phyloP scores from a whole-genome alignment of 2,329 filamentous ascomycete genomes.

The Ophioceras dolichostomum region DNA sequence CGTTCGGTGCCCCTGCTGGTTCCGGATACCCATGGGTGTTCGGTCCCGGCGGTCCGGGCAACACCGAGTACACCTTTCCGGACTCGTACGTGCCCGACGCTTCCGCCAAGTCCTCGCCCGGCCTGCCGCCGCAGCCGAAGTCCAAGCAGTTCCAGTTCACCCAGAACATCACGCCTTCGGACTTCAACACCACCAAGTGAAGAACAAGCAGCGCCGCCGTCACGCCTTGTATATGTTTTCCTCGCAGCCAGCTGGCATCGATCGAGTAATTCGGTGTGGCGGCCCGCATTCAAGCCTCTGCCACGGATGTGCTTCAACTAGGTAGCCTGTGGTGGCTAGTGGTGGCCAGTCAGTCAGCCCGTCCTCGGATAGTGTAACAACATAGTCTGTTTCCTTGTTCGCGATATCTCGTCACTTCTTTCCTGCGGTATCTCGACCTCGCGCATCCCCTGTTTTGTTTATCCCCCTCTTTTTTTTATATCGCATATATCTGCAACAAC shows the following conservation, averaged over 20 bases:
- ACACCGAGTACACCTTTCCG: constrained; percentile 40
- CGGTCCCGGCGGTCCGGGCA: constrained; percentile 8
- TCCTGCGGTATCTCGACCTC: background rate
- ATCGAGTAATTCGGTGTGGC: no score
- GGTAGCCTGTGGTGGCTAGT: no score
- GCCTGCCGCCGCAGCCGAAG: constrained; percentile 18
- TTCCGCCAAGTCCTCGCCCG: constrained; percentile 22
- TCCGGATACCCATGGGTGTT: background rate
- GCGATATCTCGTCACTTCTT: no score
- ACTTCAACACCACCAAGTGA: constrained; percentile 15
- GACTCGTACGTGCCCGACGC: constrained; percentile 18
- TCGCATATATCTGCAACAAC: no score
- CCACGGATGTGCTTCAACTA: no score
- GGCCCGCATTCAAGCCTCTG: no score
- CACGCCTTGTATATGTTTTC: no score
- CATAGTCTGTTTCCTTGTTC: background rate
- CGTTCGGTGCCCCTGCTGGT: constrained; percentile 15
- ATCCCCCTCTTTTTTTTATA: background rate
- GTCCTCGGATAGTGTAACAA: background rate
- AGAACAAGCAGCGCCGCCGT: no score
- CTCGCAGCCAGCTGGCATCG: no score
- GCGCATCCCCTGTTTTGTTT: background rate
- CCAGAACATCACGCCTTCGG: constrained; percentile 30
- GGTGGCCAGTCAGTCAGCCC: no score
- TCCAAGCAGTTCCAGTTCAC: constrained; percentile 30